Percentiles rank a stretch among this genome's conserved stretches.
These are phyloP conservation scores for Xylaria scruposa DNA, from an alignment of 495 filamentous ascomycete species.

Conservation along the genomic window DNA sequence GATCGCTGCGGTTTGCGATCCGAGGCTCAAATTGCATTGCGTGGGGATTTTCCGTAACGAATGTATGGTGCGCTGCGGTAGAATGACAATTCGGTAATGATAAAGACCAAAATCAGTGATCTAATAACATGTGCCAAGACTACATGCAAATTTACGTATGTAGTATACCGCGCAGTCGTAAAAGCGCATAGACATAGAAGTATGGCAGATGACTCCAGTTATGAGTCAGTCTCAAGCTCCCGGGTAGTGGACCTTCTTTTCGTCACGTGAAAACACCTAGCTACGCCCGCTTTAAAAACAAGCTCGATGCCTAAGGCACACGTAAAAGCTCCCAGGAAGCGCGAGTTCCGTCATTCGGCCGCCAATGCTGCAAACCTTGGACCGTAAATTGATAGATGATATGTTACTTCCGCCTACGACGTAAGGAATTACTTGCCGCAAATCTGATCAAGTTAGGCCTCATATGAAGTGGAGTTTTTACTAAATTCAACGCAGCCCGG, in stretches of 20 bases:
- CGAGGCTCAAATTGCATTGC: constrained; percentile 13
- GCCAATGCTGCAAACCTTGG: background rate
- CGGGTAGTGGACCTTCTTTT: background rate
- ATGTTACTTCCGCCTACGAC: background rate
- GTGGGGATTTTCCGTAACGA: background rate
- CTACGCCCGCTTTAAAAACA: background rate
- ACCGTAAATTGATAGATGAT: background rate
- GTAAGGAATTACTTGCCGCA: too few relatives aligned
- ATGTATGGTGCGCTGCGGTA: background rate
- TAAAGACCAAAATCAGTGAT: background rate
- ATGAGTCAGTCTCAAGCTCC: background rate
- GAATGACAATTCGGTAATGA: background rate
- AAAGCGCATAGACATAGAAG: background rate
- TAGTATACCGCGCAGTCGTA: background rate
- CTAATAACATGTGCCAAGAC: background rate
- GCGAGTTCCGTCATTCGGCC: too few relatives aligned
- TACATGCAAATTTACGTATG: background rate
- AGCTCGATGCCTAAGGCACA: too few relatives aligned
- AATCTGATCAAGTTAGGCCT: too few relatives aligned
- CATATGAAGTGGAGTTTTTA: background rate
- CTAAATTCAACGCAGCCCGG: background rate
- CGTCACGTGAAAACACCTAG: background rate
- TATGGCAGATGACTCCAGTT: background rate
- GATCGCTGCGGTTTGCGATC: constrained; percentile 2
- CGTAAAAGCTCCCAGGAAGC: too few relatives aligned